These are phyloP conservation scores for Aspergillus coremiiformis DNA, from an alignment of 495 filamentous ascomycete genomes.

Conservation along the genomic window DNA sequence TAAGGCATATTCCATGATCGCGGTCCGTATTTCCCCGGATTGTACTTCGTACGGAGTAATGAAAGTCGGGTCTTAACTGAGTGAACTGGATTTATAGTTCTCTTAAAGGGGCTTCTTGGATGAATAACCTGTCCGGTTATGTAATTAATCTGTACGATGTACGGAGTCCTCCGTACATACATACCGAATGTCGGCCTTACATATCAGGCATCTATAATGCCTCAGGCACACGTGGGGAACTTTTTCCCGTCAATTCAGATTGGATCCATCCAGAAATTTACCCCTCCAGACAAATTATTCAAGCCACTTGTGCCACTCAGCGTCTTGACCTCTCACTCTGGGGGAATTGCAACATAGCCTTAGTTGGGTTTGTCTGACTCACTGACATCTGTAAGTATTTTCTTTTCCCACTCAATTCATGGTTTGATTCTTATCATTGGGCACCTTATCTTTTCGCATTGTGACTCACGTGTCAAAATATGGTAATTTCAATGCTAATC, in stretches of 20 bases:
- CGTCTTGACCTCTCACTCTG: slow-evolving; percentile 5
- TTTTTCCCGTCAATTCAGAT: slow-evolving; percentile 6
- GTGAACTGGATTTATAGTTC: not conserved
- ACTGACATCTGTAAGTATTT: not conserved
- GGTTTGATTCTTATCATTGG: not conserved
- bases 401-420: not conserved
- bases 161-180: no score
- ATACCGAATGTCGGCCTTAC: no score
- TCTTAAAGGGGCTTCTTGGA: not conserved
- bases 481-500: not conserved
- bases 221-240: slow-evolving; percentile 30
- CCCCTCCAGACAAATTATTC: slow-evolving; percentile 24
- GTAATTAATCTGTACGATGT: no score
- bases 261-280: slow-evolving; percentile 28
- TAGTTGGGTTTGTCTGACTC: not conserved
- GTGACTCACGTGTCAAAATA: not conserved
- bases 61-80: not conserved
- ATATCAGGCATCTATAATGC: slow-evolving; percentile 11
- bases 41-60: no score
- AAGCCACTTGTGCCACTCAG: slow-evolving; percentile 22
- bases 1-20: not conserved
- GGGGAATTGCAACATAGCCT: not conserved
- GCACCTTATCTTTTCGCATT: not conserved
- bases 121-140: no score
- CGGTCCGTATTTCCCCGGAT: not conserved